phyloP scores from a whole-genome alignment of 2,329 filamentous ascomycete genomes.

The Sporothrix variecibatus region DNA sequence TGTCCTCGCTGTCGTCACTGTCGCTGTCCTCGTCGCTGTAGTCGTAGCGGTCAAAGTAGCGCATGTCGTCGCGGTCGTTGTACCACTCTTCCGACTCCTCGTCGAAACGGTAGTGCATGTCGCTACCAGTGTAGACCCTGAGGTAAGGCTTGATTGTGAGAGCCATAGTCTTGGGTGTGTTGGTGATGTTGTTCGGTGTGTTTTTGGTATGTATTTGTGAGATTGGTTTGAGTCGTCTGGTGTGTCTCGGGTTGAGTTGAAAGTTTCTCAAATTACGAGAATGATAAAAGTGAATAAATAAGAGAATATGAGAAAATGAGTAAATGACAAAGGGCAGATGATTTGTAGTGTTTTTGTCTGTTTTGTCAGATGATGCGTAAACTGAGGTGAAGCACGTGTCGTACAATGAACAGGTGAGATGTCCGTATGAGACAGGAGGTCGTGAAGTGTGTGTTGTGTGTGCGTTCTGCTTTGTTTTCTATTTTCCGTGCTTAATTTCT shows the following conservation, averaged over 20 bases:
- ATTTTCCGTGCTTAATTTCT: neutral
- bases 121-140: neutral
- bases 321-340: neutral
- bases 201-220: neutral
- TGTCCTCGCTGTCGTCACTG: neutral
- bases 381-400: neutral
- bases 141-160: neutral
- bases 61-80: neutral
- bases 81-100: constrained; percentile 3
- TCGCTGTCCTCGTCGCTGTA: constrained; percentile 4
- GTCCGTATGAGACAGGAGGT: neutral
- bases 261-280: neutral
- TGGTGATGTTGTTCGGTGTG: neutral
- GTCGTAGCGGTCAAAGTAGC: constrained; percentile 6
- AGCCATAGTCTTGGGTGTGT: neutral
- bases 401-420: neutral
- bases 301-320: neutral
- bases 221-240: neutral
- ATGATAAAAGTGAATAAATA: neutral
- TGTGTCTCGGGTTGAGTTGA: neutral
- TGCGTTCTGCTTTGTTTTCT: neutral
- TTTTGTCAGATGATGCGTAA: neutral
- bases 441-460: neutral
- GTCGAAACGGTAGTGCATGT: constrained; percentile 11
- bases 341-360: neutral